Evolutionary conservation across 139 green algal species (phyloP), one percentile per base, ranked within the genome.

Genomic region (Chlorella sorokiniana): DNA sequence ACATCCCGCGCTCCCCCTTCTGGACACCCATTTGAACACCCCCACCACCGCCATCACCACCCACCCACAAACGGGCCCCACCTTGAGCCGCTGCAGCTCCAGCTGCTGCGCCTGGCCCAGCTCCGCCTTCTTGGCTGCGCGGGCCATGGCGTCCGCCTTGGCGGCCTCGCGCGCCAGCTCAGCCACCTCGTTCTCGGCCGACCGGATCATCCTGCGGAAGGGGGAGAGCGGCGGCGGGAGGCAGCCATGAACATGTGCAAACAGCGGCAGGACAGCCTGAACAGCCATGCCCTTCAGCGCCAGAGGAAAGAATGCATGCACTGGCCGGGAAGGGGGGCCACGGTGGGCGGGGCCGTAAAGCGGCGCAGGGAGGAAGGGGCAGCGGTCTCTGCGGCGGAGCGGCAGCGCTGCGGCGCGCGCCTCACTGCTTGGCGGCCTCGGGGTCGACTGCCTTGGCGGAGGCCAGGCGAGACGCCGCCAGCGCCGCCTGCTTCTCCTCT

Each of bases 401-500:
- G 6, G 18, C 35, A 71, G n/a, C 31, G 10, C 31, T 18, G 2
- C 37, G 51, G 18, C 37, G 6, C 9, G 11, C 44, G 45, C 79
- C 79, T 73, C 81, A 79, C 71, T 83, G 48, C 70, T 78, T 65
- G 40, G 79, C 84, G 2, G 62, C 29, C 38, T 86, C 78, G 9
- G 72, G 76, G 67, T 88, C 73, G 27, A 84, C 62, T n/a, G 62
- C 76, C 44, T 82, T 64, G 1, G 62, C 27, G 8, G 44, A 67
- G 1, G 77, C 68, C 27, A 81, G 65, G 52, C 82, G 74, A 11
- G 85, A 77, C 3, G 85, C 91, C 1, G 88, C 89, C n/a, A 90
- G 84, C 0, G 88, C 92, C 20, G 90, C 92, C 75, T 90, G 77
- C 84, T 94, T 94, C 84, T 97, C 94, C 77, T 96, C 93, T 25